These are phyloP conservation scores for Arctostaphylos glauca DNA, from an alignment of 148 eudicot genomes.

Conservation along the genomic window DNA sequence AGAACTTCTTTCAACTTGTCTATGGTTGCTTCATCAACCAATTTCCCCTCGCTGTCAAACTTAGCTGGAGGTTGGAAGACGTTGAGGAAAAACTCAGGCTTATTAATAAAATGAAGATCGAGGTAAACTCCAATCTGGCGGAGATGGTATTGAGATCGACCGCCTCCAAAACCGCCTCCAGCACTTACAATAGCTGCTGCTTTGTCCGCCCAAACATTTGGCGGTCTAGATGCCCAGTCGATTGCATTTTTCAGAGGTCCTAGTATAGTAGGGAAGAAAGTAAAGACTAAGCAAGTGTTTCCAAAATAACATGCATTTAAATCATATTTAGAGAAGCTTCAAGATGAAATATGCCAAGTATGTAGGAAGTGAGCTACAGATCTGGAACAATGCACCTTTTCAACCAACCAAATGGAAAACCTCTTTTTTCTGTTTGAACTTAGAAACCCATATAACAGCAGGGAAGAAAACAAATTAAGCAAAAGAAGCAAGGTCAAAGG, in stretches of 20 bases:
- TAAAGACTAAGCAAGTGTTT: neutral
- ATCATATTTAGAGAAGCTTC: neutral
- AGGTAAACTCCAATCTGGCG: slow-evolving; percentile 76
- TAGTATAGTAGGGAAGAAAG: slow-evolving; percentile 18
- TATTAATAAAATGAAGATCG: slow-evolving; percentile 84
- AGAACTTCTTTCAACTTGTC: slow-evolving; percentile 54
- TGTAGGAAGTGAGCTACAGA: neutral
- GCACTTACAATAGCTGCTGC: slow-evolving; percentile 74
- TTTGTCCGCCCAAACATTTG: slow-evolving; percentile 83
- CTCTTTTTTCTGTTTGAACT: neutral
- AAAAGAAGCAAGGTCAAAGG: neutral
- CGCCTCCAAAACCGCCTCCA: slow-evolving; percentile 71
- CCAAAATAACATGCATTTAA: neutral
- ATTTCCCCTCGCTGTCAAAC: slow-evolving; percentile 69
- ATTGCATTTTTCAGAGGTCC: slow-evolving; percentile 83
- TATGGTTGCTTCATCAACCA: slow-evolving; percentile 55
- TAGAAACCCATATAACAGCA: neutral
- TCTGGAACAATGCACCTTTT: too few species aligned
- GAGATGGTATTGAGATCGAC: slow-evolving; percentile 69
- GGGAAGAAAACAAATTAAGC: neutral
- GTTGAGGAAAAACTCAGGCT: slow-evolving; percentile 75
- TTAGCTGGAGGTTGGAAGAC: slow-evolving; percentile 61
- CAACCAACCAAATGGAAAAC: neutral
- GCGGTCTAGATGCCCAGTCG: slow-evolving; percentile 87
- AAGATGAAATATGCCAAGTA: neutral